Evolutionary conservation across 306 rosid species (phyloP), one percentile per base, ranked within the genome.

Genomic region (Vachellia collinsii): DNA sequence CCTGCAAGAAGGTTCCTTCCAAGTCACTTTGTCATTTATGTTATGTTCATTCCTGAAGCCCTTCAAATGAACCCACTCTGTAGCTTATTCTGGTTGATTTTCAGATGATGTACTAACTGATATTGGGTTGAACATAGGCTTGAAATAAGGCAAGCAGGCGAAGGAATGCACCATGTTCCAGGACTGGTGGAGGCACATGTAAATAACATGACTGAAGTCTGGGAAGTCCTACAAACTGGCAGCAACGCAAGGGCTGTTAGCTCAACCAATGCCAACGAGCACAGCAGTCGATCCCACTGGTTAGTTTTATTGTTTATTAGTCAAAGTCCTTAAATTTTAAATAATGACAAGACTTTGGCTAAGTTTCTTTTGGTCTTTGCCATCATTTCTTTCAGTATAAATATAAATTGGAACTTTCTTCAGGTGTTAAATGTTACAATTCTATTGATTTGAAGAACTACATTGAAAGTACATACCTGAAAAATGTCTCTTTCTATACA

Each of bases 221-320:
- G 98, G 99, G 97, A 96, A 84, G 99, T 93, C 83, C 88, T 93
- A 41, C 92, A 92, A 85, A 92, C 97, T 14, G 99, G 98, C 72
- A 92, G 98, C 81, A 93, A 96, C 79, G 93, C 98, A 58, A 96
- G 99, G 86, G 98, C 97, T 39, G 93, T 96, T 74, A 87, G 99
- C 84, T 89, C 99, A 78, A 96, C 99, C 82, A 92, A 92, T 81
- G 91, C 94, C 72, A 96, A 96, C 29, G 99, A 96, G 87, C 98
- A 93, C 79, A 96, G 99, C 84, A 96, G 99, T 83, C 86, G 99
- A 62, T 96, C 99, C 7, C 99, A 96, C 86, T 95, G 98, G 98
- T 94, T 72, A 80, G 93, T 39, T 84, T 72, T 46, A 61, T 34
- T 19, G 8, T 46, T 72, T 12, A 51, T 51, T 4, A 0, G 51